Base-by-base conservation (phyloP, 1,139 yeast genomes). In the Hyphopichia buzzinii region DNA sequence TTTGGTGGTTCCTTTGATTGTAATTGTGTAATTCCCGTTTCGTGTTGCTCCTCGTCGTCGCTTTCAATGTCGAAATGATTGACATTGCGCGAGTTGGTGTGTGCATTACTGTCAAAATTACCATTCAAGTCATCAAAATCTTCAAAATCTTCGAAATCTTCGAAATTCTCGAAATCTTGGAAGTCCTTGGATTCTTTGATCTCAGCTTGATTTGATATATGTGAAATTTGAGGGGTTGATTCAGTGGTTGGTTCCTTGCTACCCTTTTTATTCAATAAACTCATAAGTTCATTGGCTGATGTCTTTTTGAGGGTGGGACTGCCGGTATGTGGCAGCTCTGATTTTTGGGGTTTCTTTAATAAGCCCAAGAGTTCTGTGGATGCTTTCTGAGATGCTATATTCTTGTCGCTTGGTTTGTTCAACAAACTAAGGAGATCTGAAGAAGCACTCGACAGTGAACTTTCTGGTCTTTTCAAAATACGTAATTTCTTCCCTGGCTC, bases 161-260 rank as follows among this genome's bases (percentile, higher is more conserved):
- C 69, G 42, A 67, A 67, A 39, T 66, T 63, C 26, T 67, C 72
- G 37, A 64, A 63, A 29, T 52, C 46, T 32, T 57, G 59, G 24
- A 49, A 51, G 14, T 46, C 41, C 16, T 48, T 55, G 33, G 45
- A 41, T 17, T 42, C 44, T 19, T 19, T 19, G 23, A 19, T 19
- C 23, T 19, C n/a, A n/a, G n/a, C n/a, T n/a, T n/a, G n/a, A n/a
- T n/a, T n/a, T n/a, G n/a, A n/a, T n/a, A n/a, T n/a, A n/a, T n/a
- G n/a, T n/a, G n/a, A n/a, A n/a, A n/a, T n/a, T n/a, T n/a, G n/a
- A n/a, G n/a, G n/a, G n/a, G n/a, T n/a, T n/a, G n/a, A n/a, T n/a
- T 19, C 23, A 19, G 23, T 10, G 6, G 6, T 10, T 6, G 23
- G 23, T 7, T 6, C 10, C 23, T 19, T 19, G 23, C 6, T 19